These are phyloP conservation scores for Ciborinia camelliae DNA, from an alignment of 2,329 filamentous ascomycete genomes.

Conservation along the genomic window DNA sequence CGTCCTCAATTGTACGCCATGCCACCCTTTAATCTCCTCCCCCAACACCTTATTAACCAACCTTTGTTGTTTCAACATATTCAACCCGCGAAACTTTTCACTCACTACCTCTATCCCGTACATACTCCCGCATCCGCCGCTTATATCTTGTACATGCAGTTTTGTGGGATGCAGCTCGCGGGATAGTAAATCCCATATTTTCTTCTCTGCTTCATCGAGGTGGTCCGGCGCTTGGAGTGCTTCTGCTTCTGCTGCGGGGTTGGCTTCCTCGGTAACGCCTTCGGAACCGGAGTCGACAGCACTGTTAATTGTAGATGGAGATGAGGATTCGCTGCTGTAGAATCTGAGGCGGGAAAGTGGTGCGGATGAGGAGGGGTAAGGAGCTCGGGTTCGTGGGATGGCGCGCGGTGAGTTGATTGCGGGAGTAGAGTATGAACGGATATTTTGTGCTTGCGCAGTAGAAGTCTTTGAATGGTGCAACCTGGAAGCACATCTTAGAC, in stretches of 20 bases:
- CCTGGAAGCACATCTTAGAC: not conserved
- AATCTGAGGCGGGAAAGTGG: not conserved
- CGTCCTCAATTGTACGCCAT: constrained; percentile 78
- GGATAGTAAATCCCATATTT: constrained; percentile 30
- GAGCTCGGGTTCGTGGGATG: not conserved
- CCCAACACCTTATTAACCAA: constrained; percentile 73
- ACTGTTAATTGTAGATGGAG: constrained; percentile 7
- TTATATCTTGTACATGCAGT: constrained; percentile 65
- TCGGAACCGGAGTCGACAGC: not conserved
- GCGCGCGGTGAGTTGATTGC: not conserved
- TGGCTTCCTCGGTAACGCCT: constrained; percentile 2
- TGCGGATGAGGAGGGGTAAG: constrained; percentile 5
- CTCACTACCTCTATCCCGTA: constrained; percentile 78
- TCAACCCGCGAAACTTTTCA: constrained; percentile 64
- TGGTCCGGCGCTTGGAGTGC: constrained; percentile 7
- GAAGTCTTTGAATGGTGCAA: not conserved
- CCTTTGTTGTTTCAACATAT: constrained; percentile 77
- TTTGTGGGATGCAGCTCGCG: constrained; percentile 34
- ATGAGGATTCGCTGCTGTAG: constrained; percentile 12
- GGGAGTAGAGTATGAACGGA: not conserved
- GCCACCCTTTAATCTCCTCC: constrained; percentile 76
- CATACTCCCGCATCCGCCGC: constrained; percentile 83
- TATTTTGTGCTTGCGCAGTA: not conserved
- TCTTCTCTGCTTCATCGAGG: constrained; percentile 15
- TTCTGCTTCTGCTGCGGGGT: not conserved